Conservation (phyloP, 352 stramenopile species). For the Achlya hypogyna region DNA sequence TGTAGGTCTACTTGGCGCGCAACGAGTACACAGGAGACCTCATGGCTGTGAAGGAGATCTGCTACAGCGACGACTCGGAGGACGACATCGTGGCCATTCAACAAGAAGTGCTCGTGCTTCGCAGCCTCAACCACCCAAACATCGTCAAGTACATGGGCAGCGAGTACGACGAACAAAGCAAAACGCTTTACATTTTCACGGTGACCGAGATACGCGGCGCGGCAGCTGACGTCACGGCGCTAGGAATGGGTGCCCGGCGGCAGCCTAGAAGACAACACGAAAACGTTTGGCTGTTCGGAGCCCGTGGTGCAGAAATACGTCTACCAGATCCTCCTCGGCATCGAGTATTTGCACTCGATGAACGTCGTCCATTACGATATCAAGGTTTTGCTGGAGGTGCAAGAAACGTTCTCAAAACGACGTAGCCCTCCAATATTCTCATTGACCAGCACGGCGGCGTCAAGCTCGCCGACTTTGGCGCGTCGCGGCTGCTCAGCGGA, state of each 20-base stretch:
- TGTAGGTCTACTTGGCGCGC: slow-evolving; percentile 82
- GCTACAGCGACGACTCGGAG: slow-evolving; percentile 34
- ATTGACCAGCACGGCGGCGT: slow-evolving; percentile 90
- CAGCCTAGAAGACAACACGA: slow-evolving; percentile 69
- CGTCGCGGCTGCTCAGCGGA: slow-evolving; percentile 59
- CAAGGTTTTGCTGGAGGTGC: slow-evolving; percentile 29
- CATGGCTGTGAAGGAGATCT: slow-evolving; percentile 75
- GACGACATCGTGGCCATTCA: slow-evolving; percentile 32
- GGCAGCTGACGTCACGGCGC: background rate
- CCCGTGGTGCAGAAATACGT: slow-evolving; percentile 64
- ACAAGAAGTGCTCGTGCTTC: slow-evolving; percentile 82
- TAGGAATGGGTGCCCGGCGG: slow-evolving; percentile 83
- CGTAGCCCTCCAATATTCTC: slow-evolving; percentile 85
- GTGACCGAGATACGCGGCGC: background rate
- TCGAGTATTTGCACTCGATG: slow-evolving; percentile 47
- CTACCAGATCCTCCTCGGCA: slow-evolving; percentile 60
- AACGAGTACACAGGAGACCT: slow-evolving; percentile 82
- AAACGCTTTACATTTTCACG: slow-evolving; percentile 84
- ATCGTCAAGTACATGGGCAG: slow-evolving; percentile 90
- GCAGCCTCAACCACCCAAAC: slow-evolving; percentile 80
- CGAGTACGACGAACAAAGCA: slow-evolving; percentile 51
- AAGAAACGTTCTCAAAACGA: background rate
- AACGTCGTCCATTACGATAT: slow-evolving; percentile 59
- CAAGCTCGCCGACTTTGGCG: slow-evolving; percentile 93
- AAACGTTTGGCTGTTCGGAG: slow-evolving; percentile 72